A percentile compares a stretch with the other conserved stretches of the same genome.
These are phyloP conservation scores for Fusarium algeriense DNA, from an alignment of 2,329 filamentous ascomycete species.

Conservation along the genomic window DNA sequence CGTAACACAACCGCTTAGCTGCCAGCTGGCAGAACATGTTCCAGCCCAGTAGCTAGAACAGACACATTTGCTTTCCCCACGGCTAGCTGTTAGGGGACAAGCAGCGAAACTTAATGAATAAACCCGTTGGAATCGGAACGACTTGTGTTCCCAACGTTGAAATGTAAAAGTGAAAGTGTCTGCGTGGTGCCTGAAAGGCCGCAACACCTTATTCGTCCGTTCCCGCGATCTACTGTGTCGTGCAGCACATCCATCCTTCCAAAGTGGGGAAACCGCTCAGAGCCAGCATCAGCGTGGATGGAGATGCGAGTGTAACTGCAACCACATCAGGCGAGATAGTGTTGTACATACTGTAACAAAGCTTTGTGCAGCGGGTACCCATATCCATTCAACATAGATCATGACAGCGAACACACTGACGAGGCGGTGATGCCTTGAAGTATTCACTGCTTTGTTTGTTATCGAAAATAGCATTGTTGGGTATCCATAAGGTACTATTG, in stretches of 20 bases:
- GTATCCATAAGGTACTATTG: constrained; percentile 15
- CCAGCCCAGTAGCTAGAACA: not conserved
- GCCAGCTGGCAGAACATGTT: not conserved
- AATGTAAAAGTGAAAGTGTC: constrained; percentile 21
- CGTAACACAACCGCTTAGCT: constrained; percentile 14
- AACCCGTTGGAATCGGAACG: not conserved
- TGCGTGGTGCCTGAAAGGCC: constrained; percentile 37
- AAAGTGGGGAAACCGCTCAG: constrained; percentile 26
- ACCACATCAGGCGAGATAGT: constrained; percentile 30
- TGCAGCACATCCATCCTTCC: constrained; percentile 41
- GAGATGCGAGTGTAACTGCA: constrained; percentile 32
- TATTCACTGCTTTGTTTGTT: not conserved
- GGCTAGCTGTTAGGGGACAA: not conserved
- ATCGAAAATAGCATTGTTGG: constrained; percentile 11
- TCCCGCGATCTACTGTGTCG: constrained; percentile 45
- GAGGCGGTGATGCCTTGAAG: not conserved
- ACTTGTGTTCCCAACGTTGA: constrained; percentile 15
- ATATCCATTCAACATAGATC: not conserved
- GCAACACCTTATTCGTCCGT: constrained; percentile 39
- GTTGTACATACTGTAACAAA: constrained; percentile 13
- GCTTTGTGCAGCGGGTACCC: not conserved
- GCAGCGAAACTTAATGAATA: not conserved
- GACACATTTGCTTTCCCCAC: not conserved
- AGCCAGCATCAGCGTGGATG: constrained; percentile 17
- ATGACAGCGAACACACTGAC: not conserved